phyloP scores from a whole-genome alignment of 441 rosid species.

The Syzygium syzygioides region DNA sequence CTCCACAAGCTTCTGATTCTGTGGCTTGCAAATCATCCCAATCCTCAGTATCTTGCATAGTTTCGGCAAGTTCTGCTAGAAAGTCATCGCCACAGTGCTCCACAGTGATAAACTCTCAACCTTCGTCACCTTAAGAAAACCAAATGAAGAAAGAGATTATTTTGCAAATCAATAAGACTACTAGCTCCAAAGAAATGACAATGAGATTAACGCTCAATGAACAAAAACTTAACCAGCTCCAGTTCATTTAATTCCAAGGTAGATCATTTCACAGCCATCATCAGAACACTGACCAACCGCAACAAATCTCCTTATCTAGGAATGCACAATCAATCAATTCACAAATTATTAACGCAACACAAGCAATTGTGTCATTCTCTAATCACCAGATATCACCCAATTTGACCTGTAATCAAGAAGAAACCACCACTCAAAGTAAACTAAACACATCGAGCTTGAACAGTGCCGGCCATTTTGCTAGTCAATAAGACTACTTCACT shows the following conservation, averaged over 20 bases:
- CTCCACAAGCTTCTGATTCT: too few relatives aligned
- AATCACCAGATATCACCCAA: neutral
- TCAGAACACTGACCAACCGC: accelerated
- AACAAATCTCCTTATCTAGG: accelerated
- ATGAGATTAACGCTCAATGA: too few relatives aligned
- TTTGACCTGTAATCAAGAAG: too few relatives aligned
- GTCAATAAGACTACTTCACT: neutral
- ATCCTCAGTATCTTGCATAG: too few relatives aligned
- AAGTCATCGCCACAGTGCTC: too few relatives aligned
- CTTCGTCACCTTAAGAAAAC: too few relatives aligned
- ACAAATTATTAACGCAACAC: neutral
- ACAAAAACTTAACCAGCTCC: neutral
- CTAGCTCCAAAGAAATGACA: too few relatives aligned
- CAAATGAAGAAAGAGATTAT: too few relatives aligned
- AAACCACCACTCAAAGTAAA: neutral
- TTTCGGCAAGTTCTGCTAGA: too few relatives aligned
- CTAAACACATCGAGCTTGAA: neutral
- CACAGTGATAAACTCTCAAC: too few relatives aligned
- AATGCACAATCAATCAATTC: neutral
- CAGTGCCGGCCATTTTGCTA: neutral
- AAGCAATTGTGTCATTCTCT: neutral
- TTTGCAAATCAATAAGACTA: too few relatives aligned
- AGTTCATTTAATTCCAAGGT: neutral
- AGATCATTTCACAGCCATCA: neutral
- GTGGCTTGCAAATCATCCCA: too few relatives aligned